phyloP scores from a whole-genome alignment of 441 rosid species.

The Iberis amara region DNA sequence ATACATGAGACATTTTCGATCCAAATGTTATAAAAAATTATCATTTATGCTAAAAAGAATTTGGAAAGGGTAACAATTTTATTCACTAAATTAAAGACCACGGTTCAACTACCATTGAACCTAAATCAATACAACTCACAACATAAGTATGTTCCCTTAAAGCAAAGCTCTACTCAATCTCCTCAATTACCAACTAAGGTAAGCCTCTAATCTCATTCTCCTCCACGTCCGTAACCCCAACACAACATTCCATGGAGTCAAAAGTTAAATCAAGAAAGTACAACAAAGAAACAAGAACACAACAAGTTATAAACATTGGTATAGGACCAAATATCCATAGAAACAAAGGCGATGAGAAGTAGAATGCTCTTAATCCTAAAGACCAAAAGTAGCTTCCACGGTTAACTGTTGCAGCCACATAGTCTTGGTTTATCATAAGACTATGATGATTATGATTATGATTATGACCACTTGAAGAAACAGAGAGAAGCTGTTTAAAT shows the following conservation, averaged over 20 bases:
- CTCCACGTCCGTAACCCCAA: slow-evolving; percentile 30
- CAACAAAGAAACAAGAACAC: slow-evolving; percentile 49
- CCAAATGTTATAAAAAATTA: too few species aligned
- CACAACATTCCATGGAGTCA: slow-evolving; percentile 32
- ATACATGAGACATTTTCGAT: too few species aligned
- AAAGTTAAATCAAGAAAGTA: slow-evolving; percentile 58
- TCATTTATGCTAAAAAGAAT: too few species aligned
- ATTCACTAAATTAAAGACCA: neutral
- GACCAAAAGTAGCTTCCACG: slow-evolving; percentile 89
- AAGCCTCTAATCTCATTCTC: slow-evolving; percentile 26
- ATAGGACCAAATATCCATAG: slow-evolving; percentile 91
- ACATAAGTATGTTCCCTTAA: neutral
- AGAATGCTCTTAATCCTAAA: slow-evolving; percentile 72
- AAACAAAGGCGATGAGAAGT: slow-evolving; percentile 79
- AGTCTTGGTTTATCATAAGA: slow-evolving; percentile 45
- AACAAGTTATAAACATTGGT: slow-evolving; percentile 64
- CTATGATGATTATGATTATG: slow-evolving; percentile 29
- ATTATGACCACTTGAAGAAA: slow-evolving; percentile 25
- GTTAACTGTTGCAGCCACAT: slow-evolving; percentile 60
- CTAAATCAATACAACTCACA: slow-evolving; percentile 19
- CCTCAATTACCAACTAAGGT: slow-evolving; percentile 21
- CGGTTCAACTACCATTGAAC: slow-evolving; percentile 4
- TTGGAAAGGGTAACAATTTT: too few species aligned
- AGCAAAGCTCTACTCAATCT: slow-evolving; percentile 2
- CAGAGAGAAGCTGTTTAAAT: slow-evolving; percentile 37